Percentiles rank a stretch among this genome's conserved stretches.
phyloP scores from a whole-genome alignment of 345 rosid species.

The Gossypium ekmanianum region DNA sequence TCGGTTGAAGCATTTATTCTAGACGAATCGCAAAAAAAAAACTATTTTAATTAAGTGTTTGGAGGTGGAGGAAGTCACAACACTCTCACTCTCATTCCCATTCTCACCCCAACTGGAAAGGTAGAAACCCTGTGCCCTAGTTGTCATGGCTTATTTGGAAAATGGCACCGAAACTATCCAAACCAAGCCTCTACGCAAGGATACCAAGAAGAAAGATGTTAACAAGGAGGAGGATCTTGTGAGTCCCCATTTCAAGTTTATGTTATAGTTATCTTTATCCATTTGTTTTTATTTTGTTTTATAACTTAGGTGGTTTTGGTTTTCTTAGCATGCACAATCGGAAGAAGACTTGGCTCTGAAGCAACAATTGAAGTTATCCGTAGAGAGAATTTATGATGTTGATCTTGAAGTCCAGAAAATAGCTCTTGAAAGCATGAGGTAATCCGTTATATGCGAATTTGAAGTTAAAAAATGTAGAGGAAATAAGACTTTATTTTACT shows the following conservation, averaged over 20 bases:
- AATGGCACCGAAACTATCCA: conserved; percentile 38
- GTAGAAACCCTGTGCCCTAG: conserved; percentile 19
- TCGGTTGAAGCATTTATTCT: too few relatives aligned
- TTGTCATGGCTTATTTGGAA: conserved; percentile 44
- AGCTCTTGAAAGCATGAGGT: conserved; percentile 99
- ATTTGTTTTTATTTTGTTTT: background rate
- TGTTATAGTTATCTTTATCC: background rate
- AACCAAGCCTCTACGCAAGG: conserved; percentile 70
- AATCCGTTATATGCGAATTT: background rate
- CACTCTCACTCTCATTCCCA: too few relatives aligned
- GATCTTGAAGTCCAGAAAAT: conserved; percentile 83
- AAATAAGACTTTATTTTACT: background rate
- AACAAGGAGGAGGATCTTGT: conserved; percentile 92
- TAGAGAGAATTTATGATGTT: conserved; percentile 88
- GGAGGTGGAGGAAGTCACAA: too few relatives aligned
- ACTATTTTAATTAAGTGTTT: too few relatives aligned
- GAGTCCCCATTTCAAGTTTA: conserved; percentile 13
- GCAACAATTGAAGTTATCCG: conserved; percentile 89
- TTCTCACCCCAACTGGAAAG: conserved; percentile 23
- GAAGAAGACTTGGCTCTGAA: conserved; percentile 91
- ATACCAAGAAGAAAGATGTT: conserved; percentile 84
- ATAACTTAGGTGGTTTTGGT: background rate
- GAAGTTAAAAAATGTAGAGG: background rate
- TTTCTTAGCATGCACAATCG: conserved; percentile 42
- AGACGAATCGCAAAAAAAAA: too few relatives aligned